These are phyloP conservation scores for Casuarina glauca DNA, from an alignment of 306 rosid genomes.

Conservation along the genomic window DNA sequence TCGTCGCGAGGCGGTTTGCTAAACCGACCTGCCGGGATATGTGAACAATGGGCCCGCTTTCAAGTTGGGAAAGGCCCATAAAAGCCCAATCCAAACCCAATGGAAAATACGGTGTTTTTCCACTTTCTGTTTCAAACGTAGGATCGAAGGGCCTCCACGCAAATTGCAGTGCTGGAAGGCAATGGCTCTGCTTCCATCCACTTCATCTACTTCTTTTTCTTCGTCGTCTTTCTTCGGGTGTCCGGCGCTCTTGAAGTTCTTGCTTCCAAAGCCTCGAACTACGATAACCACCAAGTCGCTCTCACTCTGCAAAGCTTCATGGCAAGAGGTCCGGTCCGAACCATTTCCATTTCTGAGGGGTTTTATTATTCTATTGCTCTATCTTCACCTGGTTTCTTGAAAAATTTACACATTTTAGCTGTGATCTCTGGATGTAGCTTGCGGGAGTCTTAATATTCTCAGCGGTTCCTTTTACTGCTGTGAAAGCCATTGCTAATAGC, in stretches of 20 bases:
- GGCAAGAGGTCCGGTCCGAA: conserved; percentile 75
- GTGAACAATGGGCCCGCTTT: not conserved
- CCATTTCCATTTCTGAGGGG: not conserved
- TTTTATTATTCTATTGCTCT: not conserved
- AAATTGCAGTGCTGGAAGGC: not conserved
- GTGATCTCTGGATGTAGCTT: conserved; percentile 42
- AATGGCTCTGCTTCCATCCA: conserved; percentile 37
- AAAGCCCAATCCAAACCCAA: not conserved
- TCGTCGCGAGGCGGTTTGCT: no score
- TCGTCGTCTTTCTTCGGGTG: conserved; percentile 16
- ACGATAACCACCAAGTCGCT: conserved; percentile 8
- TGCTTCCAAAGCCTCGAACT: conserved; percentile 22
- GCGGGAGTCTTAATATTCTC: conserved; percentile 86
- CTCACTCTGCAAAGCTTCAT: conserved; percentile 62
- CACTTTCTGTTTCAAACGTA: not conserved
- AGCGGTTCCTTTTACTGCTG: conserved; percentile 88
- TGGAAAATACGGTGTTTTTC: not conserved
- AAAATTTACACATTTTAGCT: not conserved
- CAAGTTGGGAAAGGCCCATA: not conserved
- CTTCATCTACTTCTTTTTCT: conserved; percentile 34
- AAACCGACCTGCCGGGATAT: no score
- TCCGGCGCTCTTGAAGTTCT: conserved; percentile 5
- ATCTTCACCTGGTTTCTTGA: not conserved
- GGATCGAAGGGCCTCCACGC: not conserved
- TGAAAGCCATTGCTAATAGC: conserved; percentile 86